phyloP scores from a whole-genome alignment of 2,329 filamentous ascomycete genomes.

The Lachnellula suecica region DNA sequence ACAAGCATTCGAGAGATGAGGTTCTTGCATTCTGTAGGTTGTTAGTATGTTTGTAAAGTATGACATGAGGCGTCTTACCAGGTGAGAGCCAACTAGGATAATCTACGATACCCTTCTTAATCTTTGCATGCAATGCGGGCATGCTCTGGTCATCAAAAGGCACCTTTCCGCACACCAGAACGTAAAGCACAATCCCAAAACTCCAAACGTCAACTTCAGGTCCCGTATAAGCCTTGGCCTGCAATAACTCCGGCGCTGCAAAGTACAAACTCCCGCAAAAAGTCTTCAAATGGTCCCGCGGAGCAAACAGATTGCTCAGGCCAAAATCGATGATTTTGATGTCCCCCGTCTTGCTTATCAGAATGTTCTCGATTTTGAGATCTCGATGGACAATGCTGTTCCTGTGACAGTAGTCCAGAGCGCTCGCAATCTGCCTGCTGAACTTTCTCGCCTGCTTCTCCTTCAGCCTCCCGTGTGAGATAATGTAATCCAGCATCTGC shows the following conservation, averaged over 20 bases:
- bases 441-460: slow-evolving; percentile 99
- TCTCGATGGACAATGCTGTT: slow-evolving; percentile 98
- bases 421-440: slow-evolving; percentile 93
- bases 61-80: slow-evolving; percentile 60
- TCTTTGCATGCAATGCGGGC: slow-evolving; percentile 96
- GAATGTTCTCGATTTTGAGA: slow-evolving; percentile 97
- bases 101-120: slow-evolving; percentile 94
- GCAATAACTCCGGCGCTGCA: slow-evolving; percentile 89
- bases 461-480: slow-evolving; percentile 94
- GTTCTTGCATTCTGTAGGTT: slow-evolving; percentile 76
- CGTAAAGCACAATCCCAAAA: slow-evolving; percentile 96
- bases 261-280: slow-evolving; percentile 99
- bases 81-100: slow-evolving; percentile 91
- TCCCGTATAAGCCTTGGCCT: slow-evolving; percentile 91
- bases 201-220: slow-evolving; percentile 99
- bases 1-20: slow-evolving; percentile 94
- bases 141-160: slow-evolving; percentile 99
- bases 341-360: slow-evolving; percentile 98
- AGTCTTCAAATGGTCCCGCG: slow-evolving; percentile 82
- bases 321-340: slow-evolving; percentile 99
- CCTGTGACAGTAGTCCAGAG: slow-evolving; percentile 93
- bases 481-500: slow-evolving; percentile 99
- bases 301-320: slow-evolving; percentile 92
- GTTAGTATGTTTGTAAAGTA: slow-evolving; percentile 11
- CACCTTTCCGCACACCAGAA: slow-evolving; percentile 95